Evolutionary conservation across 140 eudicot genomes (phyloP).

Genomic region (Anethum foeniculum): DNA sequence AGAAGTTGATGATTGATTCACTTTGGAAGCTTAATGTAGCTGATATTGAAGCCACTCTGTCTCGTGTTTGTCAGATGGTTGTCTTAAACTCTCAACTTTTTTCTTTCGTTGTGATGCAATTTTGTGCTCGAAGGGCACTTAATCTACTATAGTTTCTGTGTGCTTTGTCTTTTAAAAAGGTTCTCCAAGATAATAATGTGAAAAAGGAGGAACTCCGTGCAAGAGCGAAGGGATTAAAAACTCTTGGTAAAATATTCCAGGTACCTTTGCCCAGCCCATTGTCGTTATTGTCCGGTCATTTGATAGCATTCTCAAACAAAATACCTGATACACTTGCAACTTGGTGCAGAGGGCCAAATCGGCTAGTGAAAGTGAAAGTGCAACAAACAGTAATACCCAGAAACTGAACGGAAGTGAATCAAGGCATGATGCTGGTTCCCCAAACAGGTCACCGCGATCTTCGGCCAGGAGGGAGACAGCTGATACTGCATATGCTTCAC

Average conservation of each 20-base stretch:
- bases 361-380: slow-evolving; percentile 41
- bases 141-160: neutral
- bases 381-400: slow-evolving; percentile 28
- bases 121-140: neutral
- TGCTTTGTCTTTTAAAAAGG: slow-evolving; percentile 31
- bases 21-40: slow-evolving; percentile 96
- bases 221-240: slow-evolving; percentile 83
- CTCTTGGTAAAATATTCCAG: slow-evolving; percentile 84
- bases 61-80: slow-evolving; percentile 91
- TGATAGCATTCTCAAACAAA: neutral
- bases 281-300: neutral
- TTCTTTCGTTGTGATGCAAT: neutral
- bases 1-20: slow-evolving; percentile 85
- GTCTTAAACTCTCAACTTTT: slow-evolving; percentile 7
- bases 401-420: slow-evolving; percentile 51
- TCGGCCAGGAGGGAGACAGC: slow-evolving; percentile 30
- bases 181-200: slow-evolving; percentile 68
- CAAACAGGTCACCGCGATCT: slow-evolving; percentile 24
- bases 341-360: slow-evolving; percentile 46
- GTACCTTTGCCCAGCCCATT: slow-evolving; percentile 22
- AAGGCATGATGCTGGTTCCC: slow-evolving; percentile 22
- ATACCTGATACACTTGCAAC: neutral
- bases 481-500: slow-evolving; percentile 37
- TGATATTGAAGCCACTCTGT: slow-evolving; percentile 78
- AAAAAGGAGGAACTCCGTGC: slow-evolving; percentile 82